Base-by-base conservation (phyloP, 768 basidiomycete species). In the Hericium rajendrae region DNA sequence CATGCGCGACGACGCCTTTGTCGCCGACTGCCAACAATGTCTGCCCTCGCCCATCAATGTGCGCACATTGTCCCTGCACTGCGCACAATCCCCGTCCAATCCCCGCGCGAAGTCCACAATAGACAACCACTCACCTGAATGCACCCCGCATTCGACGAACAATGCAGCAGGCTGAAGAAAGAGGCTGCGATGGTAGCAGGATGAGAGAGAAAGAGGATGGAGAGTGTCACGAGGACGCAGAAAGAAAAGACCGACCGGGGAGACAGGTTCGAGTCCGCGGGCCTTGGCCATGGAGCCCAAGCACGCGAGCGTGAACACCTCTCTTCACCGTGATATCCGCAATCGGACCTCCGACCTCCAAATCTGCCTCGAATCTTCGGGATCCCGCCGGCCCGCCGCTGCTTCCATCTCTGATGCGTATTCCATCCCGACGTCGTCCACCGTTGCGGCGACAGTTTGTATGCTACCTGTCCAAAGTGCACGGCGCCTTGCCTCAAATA, bases 241-340 rank as follows among this genome's bases (percentile, higher is more conserved):
- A 26, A 38, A 54, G 39, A 28, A 37, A 54, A 53, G 50, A 38
- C 49, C 26, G 51, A 52, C 38, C 24, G 53, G 24, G 10, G 20
- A 46, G 43, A 32, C 32, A 40, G 38, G 6, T 16, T 39, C 52
- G 38, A 32, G 26, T 18, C 15, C 20, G 20, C 40, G 22, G 18
- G 54, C 38, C 32, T 24, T 16, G 26, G 16, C 18, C 28, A 26
- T 28, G 26, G 28, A 16, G 16, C 32, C 32, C 32, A 10, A 2
- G 32, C 51, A 57, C 48, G 58, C 49, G 26, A 55, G 43, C 32
- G 26, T 49, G 32, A 32, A 32, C 32, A 41, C 28, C 56, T 43
- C 22, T 40, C 39, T 51, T 49, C 57, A 55, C 50, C n/a, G 59
- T 62, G 61, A 55, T 55, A 18, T 54, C 22, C n/a, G n/a, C n/a